Conservation (phyloP, 306 rosid species). For the Dalbergia oliveri region DNA sequence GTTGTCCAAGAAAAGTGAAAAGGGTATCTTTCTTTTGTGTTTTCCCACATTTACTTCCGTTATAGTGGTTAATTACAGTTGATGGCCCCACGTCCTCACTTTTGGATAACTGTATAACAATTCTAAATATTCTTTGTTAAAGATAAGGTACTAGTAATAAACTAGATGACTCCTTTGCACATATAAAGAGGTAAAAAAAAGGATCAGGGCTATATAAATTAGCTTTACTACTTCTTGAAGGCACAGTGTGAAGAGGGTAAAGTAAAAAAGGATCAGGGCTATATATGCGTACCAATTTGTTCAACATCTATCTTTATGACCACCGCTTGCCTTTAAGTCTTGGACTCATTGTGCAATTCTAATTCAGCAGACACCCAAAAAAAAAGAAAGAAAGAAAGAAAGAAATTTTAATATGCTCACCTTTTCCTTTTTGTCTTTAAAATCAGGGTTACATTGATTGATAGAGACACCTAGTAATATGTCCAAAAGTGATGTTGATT, state of each 20-base stretch:
- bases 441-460: conserved; percentile 61
- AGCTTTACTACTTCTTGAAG: conserved; percentile 50
- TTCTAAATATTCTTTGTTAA: background rate
- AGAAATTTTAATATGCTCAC: conserved; percentile 18
- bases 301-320: conserved; percentile 59
- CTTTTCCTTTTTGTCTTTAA: conserved; percentile 60
- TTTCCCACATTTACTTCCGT: conserved; percentile 58
- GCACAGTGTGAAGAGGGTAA: conserved; percentile 52
- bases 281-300: conserved; percentile 45
- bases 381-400: background rate
- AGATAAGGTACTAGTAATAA: conserved; percentile 17
- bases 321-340: conserved; percentile 50
- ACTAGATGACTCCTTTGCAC: conserved; percentile 49
- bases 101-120: conserved; percentile 22
- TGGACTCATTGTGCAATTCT: conserved; percentile 45
- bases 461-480: conserved; percentile 55
- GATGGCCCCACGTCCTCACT: conserved; percentile 50
- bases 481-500: conserved; percentile 58
- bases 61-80: conserved; percentile 80
- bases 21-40: conserved; percentile 30
- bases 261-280: conserved; percentile 39
- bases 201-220: conserved; percentile 43
- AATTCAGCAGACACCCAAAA: background rate
- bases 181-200: conserved; percentile 45
- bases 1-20: conserved; percentile 39